Conservation (phyloP, 257 asterid species). For the Solanum peruvianum region DNA sequence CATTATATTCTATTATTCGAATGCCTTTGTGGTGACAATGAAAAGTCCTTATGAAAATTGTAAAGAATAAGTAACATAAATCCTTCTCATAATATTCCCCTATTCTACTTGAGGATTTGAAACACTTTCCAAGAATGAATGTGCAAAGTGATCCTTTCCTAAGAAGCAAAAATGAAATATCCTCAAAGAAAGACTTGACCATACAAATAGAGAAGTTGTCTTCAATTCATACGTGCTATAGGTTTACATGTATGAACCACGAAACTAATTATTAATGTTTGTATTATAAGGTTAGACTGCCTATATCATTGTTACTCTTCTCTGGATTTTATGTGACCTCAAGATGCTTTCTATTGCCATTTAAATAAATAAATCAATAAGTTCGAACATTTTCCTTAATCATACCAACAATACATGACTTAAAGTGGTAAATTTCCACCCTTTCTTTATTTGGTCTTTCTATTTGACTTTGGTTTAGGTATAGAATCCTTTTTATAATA, state of each 20-base stretch:
- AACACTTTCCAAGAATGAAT: slow-evolving; percentile 1
- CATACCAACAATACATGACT: slow-evolving; percentile 6
- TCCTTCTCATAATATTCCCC: background rate
- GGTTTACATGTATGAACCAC: background rate
- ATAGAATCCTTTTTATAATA: background rate
- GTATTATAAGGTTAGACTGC: background rate
- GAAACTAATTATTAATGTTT: background rate
- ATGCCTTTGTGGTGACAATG: background rate
- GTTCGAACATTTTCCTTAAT: background rate
- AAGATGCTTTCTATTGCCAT: background rate
- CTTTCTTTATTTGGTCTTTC: background rate
- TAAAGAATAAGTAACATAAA: background rate
- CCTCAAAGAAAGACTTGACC: slow-evolving; percentile 1
- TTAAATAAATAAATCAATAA: background rate
- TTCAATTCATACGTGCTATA: background rate
- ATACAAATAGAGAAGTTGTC: background rate
- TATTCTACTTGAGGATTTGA: background rate
- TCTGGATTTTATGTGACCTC: background rate
- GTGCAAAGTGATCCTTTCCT: slow-evolving; percentile 4
- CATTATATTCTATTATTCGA: background rate
- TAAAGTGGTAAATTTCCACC: slow-evolving; percentile 4
- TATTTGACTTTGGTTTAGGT: background rate
- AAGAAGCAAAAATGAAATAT: background rate
- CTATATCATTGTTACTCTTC: background rate
- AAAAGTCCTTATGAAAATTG: background rate